Evolutionary conservation across 2,329 filamentous ascomycete species (phyloP).

Genomic region (Geosmithia morbida): DNA sequence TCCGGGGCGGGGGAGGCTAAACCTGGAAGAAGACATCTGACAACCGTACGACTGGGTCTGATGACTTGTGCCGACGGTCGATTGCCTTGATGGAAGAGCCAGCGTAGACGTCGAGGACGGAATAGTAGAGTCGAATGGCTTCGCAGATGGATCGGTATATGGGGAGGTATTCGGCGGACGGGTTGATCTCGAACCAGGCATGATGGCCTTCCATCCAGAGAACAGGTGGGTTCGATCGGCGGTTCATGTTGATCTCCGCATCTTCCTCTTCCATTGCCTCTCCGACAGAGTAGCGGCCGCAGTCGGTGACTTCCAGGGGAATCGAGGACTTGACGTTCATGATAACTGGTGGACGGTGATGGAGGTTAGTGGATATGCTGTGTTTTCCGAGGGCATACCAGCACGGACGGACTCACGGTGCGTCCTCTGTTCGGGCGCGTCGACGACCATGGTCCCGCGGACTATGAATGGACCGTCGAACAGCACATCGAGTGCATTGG

Average conservation of each 20-base stretch:
- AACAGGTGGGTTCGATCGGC: background rate
- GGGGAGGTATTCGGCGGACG: slow-evolving; percentile 37
- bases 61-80: slow-evolving; percentile 11
- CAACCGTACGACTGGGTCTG: slow-evolving; percentile 13
- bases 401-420: slow-evolving; percentile 1
- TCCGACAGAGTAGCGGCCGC: slow-evolving; percentile 1
- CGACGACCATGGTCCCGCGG: slow-evolving; percentile 41
- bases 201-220: slow-evolving; percentile 29
- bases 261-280: background rate
- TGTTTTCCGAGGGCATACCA: background rate
- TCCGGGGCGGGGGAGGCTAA: background rate
- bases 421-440: slow-evolving; percentile 23
- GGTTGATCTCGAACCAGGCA: slow-evolving; percentile 55
- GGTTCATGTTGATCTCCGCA: background rate
- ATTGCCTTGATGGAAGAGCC: slow-evolving; percentile 3
- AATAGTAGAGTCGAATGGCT: slow-evolving; percentile 50
- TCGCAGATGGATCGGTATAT: slow-evolving; percentile 47
- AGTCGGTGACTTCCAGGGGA: background rate
- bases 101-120: slow-evolving; percentile 41
- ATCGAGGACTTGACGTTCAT: background rate
- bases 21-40: slow-evolving; percentile 17
- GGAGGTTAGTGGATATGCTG: background rate
- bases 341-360: background rate
- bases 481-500: slow-evolving; percentile 47
- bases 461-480: slow-evolving; percentile 46